Evolutionary conservation across 805 yeast genomes (phyloP).

Genomic region (Candida schatavii): DNA sequence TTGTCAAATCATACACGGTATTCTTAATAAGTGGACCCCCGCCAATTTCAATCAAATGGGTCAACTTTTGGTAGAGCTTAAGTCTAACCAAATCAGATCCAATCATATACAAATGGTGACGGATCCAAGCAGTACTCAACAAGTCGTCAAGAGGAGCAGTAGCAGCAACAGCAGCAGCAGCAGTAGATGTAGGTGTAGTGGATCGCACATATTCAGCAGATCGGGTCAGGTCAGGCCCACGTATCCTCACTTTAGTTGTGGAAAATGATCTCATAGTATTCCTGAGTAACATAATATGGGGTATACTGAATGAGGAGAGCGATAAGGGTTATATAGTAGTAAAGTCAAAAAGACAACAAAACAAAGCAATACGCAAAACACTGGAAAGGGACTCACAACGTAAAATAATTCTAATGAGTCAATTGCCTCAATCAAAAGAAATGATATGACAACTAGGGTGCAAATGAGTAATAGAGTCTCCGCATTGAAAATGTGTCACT

Average conservation of each 20-base stretch:
- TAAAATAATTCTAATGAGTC: too few species aligned
- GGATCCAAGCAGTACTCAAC: slow-evolving; percentile 21
- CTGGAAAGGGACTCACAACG: too few species aligned
- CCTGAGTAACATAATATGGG: slow-evolving; percentile 1
- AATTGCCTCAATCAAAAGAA: too few species aligned
- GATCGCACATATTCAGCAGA: background rate
- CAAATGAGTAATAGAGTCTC: too few species aligned
- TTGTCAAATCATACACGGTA: slow-evolving; percentile 30
- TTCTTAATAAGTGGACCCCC: slow-evolving; percentile 34
- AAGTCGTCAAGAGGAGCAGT: slow-evolving; percentile 2
- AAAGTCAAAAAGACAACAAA: too few species aligned
- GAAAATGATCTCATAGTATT: slow-evolving; percentile 1
- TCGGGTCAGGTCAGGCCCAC: slow-evolving; percentile 1
- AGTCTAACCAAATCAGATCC: slow-evolving; percentile 35
- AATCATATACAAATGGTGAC: slow-evolving; percentile 30
- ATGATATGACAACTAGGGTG: too few species aligned
- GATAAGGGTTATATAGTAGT: background rate
- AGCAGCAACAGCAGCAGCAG: background rate
- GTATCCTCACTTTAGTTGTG: slow-evolving; percentile 1
- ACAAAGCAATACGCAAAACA: too few species aligned
- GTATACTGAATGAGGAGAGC: background rate
- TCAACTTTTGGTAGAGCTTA: slow-evolving; percentile 30
- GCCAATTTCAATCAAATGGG: slow-evolving; percentile 21
- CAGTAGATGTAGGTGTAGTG: background rate
- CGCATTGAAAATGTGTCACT: background rate